Evolutionary conservation across 202 grass and related monocot species (phyloP).

Genomic region (Bolboschoenoplectus hybrid): DNA sequence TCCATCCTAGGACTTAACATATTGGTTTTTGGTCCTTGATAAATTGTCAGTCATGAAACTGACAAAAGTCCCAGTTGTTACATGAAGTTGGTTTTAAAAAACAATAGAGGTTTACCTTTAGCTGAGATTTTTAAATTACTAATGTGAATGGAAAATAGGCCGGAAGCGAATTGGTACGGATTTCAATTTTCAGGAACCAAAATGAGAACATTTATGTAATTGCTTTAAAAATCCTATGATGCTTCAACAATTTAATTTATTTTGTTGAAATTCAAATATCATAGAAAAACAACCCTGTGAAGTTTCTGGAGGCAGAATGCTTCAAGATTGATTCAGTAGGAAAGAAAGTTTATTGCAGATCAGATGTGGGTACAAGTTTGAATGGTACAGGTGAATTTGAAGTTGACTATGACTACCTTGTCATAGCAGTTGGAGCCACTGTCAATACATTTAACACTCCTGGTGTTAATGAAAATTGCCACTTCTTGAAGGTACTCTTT

Average conservation of each 20-base stretch:
- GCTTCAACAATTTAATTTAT: background rate
- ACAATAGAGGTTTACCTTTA: background rate
- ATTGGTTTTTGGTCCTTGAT: background rate
- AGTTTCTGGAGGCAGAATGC: constrained; percentile 78
- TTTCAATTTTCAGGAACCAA: background rate
- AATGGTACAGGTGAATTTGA: constrained; percentile 89
- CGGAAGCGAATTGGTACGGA: background rate
- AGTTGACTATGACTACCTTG: constrained; percentile 83
- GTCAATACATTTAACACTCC: constrained; percentile 93
- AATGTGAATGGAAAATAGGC: constrained; percentile 15
- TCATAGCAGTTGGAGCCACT: constrained; percentile 80
- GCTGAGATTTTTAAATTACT: background rate
- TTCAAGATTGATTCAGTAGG: constrained; percentile 80
- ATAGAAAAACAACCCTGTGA: constrained; percentile 46
- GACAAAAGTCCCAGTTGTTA: background rate
- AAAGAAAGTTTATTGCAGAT: constrained; percentile 66
- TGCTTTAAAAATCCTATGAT: background rate
- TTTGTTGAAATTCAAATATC: background rate
- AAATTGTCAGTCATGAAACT: constrained; percentile 4
- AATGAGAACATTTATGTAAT: background rate
- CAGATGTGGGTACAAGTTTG: constrained; percentile 72
- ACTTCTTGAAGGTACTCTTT: constrained; percentile 82
- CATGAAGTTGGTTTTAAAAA: background rate
- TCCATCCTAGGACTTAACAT: background rate
- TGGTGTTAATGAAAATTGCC: constrained; percentile 77